Percentiles rank a stretch among this genome's conserved stretches.
phyloP scores from a whole-genome alignment of 768 basidiomycete species.

The Xerocomellus amylosporus region DNA sequence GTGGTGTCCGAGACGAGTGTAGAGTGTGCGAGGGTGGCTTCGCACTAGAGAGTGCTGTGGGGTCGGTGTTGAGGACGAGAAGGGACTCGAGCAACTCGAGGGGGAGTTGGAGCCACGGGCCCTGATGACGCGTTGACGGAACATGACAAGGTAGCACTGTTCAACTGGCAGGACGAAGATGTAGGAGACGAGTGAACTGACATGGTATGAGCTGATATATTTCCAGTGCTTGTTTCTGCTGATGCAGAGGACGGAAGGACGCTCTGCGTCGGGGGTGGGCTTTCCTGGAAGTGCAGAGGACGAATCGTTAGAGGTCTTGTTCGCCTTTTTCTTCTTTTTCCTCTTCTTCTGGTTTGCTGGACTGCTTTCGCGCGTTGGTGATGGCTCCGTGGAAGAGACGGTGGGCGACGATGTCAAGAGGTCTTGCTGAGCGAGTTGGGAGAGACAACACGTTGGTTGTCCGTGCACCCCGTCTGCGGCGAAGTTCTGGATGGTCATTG shows the following conservation, averaged over 20 bases:
- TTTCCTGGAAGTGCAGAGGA: constrained; percentile 23
- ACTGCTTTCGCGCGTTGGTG: constrained; percentile 16
- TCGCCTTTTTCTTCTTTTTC: constrained; percentile 58
- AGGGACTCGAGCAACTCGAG: constrained; percentile 83
- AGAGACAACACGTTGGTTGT: not conserved
- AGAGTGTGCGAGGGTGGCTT: constrained; percentile 42
- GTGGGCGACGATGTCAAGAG: not conserved
- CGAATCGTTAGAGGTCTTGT: constrained; percentile 36
- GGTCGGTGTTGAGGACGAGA: constrained; percentile 74
- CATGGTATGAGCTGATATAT: constrained; percentile 89
- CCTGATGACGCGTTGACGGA: constrained; percentile 42
- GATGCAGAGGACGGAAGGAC: constrained; percentile 74
- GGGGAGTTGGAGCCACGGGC: constrained; percentile 89
- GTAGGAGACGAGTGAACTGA: constrained; percentile 37
- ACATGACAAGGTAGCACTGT: not conserved
- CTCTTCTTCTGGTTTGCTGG: constrained; percentile 57
- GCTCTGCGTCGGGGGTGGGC: constrained; percentile 40
- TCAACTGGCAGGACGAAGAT: constrained; percentile 1
- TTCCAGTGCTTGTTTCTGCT: constrained; percentile 94
- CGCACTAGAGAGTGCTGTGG: constrained; percentile 52
- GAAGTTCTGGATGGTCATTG: constrained; percentile 4
- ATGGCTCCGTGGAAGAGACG: constrained; percentile 14
- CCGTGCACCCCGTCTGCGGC: not conserved
- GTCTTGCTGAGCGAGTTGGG: not conserved
- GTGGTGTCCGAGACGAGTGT: constrained; percentile 25